Evolutionary conservation across 75 land plant species (phyloP), one percentile per base, ranked within the genome.

Genomic region (Sequoiadendron giganteum): DNA sequence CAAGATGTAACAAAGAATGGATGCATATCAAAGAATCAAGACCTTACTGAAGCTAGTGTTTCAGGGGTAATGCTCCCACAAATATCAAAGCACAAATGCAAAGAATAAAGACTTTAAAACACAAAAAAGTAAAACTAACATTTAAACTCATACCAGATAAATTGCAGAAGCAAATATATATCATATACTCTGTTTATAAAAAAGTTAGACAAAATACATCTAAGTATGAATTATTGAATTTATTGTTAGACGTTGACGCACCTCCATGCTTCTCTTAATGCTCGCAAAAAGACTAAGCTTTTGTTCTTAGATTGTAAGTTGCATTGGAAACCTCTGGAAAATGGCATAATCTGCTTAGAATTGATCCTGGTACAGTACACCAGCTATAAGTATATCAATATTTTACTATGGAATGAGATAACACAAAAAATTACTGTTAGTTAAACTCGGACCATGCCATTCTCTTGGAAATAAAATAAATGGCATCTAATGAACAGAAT

Each of bases 181-280:
- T 19, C 43, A 40, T 80, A 39, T 42, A 43, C n/a, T 40, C 10
- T 19, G 19, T 18, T 43, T 43, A 43, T 19, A 80, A 19, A 80
- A 40, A 25, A 80, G 49, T 1, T 0, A 21, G 47, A 10, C 47
- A 43, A 21, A 6, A 39, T 18, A 80, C 83, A 40, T 80, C n/a
- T 43, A 18, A 42, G 10, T 43, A 80, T 43, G 47, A 80, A 80
- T 10, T 42, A 42, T 25, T 40, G 18, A 43, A 80, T 42, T 56
- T 13, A 85, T 4, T 48, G 34, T 10, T n/a, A 42, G 40, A 42
- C 42, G 14, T 30, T 38, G 14, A 68, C 91, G 86, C 90, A 96
- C 98, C 92, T 85, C 92, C 94, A 92, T 68, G 93, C 96, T 92
- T 98, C 99, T 77, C 93, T 90, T 78, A 98, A 88, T 58, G 94